Evolutionary conservation across 2,329 filamentous ascomycete species (phyloP).

Genomic region (Cordyceps militaris): DNA sequence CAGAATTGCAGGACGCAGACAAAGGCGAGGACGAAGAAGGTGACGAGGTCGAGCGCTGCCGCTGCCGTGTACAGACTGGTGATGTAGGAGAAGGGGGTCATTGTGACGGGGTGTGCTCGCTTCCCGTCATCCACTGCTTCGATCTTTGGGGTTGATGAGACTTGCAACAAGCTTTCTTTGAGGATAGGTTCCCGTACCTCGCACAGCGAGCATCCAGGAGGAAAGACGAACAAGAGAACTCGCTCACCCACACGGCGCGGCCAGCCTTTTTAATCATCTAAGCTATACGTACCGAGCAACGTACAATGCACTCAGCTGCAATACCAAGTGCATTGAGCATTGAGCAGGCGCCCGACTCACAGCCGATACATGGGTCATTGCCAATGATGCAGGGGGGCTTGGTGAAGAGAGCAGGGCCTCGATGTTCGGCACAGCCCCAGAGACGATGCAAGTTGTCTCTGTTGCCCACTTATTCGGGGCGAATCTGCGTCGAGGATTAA

Average conservation of each 20-base stretch:
- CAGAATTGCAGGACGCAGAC: conserved; percentile 8
- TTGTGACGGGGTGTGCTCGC: not conserved
- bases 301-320: not conserved
- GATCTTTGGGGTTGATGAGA: too few relatives aligned
- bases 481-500: conserved; percentile 9
- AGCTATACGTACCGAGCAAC: not conserved
- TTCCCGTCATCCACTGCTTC: not conserved
- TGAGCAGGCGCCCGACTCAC: not conserved
- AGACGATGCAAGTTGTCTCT: not conserved
- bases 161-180: not conserved
- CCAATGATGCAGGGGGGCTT: not conserved
- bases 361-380: not conserved
- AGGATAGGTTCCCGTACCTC: not conserved
- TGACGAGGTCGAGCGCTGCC: not conserved
- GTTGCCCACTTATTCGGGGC: not conserved
- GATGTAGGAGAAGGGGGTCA: not conserved
- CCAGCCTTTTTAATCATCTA: not conserved
- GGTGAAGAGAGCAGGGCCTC: not conserved
- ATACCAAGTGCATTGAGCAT: not conserved
- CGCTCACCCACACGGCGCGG: not conserved
- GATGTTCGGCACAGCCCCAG: conserved; percentile 7
- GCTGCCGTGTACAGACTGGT: not conserved
- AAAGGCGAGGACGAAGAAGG: not conserved
- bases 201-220: not conserved
- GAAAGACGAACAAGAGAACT: not conserved